Base-by-base conservation (phyloP, 768 basidiomycete species). In the Rhizopogon vesiculosus region DNA sequence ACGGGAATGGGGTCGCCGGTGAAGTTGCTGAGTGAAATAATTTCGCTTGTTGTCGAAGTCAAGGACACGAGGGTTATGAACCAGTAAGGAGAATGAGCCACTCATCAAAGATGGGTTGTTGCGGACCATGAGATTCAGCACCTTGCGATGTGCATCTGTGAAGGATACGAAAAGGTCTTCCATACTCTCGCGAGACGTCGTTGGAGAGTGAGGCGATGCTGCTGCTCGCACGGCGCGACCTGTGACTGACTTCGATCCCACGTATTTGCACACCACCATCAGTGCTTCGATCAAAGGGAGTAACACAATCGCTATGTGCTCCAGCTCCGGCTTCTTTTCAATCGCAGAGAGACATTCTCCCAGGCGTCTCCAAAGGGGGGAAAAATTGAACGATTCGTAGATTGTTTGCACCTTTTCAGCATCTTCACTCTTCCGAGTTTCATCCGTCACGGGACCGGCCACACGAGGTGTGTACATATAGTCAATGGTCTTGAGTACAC, bases 21-120 rank as follows among this genome's bases (percentile, higher is more conserved):
- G 94, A 7, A 97, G 78, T 67, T 95, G 93, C 68, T 96, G 93
- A 42, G 81, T 86, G 75, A 94, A 94, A 73, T 93, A 95, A 66
- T 95, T 96, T 38, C 97, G 85, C 76, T 99, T 99, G 84, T 98
- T 98, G 78, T 98, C 97, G 67, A 98, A 98, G 77, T 98, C 97
- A 54, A 99, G 82, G 22, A 98, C 94, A 31, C 93, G 86, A 45
- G 97, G 88, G 64, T 99, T 99, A 73, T 95, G 87, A 45, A 99
- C 90, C 59, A 99, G 78, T 1, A 99, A 79, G 15, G 95, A 93
- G 79, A 99, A 99, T 1, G 96, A 98, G 10, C 97, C 97, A 62
- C 92, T 93, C 91, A 99, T 95, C 42, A 99, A 72, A 0, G 95
- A 93, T 2, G 97, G 97, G 67, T 98, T 98, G 70, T 95, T 98